phyloP scores from a whole-genome alignment of 495 filamentous ascomycete genomes.

The Tuber melanosporum region DNA sequence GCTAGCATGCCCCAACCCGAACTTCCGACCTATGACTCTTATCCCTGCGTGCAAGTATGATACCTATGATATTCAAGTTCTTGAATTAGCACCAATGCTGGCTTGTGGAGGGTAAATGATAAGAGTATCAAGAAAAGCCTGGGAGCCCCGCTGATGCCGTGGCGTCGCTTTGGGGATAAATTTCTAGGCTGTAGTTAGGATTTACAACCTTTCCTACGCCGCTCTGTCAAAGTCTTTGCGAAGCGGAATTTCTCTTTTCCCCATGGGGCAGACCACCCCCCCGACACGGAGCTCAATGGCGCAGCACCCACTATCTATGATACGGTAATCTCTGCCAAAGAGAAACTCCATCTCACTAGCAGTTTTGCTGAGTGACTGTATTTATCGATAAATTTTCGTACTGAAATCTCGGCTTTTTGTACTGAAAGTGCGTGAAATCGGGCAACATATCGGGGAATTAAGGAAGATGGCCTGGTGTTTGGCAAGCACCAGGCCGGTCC shows the following conservation, averaged over 20 bases:
- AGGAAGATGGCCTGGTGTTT: background rate
- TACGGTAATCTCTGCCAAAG: too few species aligned
- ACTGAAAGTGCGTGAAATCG: background rate
- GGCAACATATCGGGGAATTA: background rate
- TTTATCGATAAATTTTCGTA: background rate
- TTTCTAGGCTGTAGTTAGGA: background rate
- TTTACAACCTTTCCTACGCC: background rate
- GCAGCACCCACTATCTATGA: too few species aligned
- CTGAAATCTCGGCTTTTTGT: background rate
- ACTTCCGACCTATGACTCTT: background rate
- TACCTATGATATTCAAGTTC: background rate
- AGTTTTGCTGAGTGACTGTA: background rate
- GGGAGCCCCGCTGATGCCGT: background rate
- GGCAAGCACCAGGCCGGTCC: too few species aligned
- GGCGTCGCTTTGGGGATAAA: background rate
- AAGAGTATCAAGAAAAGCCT: background rate
- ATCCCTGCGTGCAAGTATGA: background rate
- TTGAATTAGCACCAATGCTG: background rate
- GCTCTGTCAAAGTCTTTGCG: too few species aligned
- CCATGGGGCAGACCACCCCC: too few species aligned
- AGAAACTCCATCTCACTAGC: too few species aligned
- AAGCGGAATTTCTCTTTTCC: too few species aligned
- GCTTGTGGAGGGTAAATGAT: background rate
- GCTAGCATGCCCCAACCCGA: background rate
- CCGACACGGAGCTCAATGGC: too few species aligned